These are phyloP conservation scores for Cryoendolithus antarcticus DNA, from an alignment of 2,329 filamentous ascomycete species.

Conservation along the genomic window DNA sequence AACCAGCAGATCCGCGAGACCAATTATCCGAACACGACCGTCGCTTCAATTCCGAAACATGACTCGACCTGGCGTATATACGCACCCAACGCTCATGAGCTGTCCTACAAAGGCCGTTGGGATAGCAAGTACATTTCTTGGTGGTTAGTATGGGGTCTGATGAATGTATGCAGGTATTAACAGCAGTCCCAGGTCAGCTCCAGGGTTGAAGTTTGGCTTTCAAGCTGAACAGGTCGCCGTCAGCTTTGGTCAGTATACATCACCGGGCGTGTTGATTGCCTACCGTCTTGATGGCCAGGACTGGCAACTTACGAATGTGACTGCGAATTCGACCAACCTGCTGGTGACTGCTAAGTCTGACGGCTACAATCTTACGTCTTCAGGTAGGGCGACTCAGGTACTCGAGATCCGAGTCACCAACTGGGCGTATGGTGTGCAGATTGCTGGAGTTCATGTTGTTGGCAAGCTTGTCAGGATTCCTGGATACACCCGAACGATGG, in stretches of 20 bases:
- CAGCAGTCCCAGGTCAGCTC: constrained; percentile 20
- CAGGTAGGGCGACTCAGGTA: constrained; percentile 28
- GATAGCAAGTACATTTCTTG: constrained; percentile 47
- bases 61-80: constrained; percentile 35
- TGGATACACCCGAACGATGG: constrained; percentile 25
- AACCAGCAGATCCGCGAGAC: constrained; percentile 30
- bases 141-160: constrained; percentile 10
- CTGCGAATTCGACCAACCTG: constrained; percentile 42
- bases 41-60: constrained; percentile 19
- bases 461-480: constrained; percentile 33
- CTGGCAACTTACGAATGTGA: constrained; percentile 51
- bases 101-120: constrained; percentile 52
- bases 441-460: constrained; percentile 39
- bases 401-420: constrained; percentile 51
- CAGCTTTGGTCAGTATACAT: constrained; percentile 41
- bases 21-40: constrained; percentile 28
- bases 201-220: constrained; percentile 44
- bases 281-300: constrained; percentile 48
- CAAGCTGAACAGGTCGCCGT: constrained; percentile 41
- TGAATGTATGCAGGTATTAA: too few species aligned
- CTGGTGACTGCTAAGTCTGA: constrained; percentile 37
- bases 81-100: constrained; percentile 38
- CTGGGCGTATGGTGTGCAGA: constrained; percentile 48
- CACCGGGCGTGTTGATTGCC: constrained; percentile 39
- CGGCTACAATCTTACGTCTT: constrained; percentile 33